Evolutionary conservation across 2,329 filamentous ascomycete genomes (phyloP), one percentile per base, ranked within the genome.

Genomic region (Aspergillus hortae): DNA sequence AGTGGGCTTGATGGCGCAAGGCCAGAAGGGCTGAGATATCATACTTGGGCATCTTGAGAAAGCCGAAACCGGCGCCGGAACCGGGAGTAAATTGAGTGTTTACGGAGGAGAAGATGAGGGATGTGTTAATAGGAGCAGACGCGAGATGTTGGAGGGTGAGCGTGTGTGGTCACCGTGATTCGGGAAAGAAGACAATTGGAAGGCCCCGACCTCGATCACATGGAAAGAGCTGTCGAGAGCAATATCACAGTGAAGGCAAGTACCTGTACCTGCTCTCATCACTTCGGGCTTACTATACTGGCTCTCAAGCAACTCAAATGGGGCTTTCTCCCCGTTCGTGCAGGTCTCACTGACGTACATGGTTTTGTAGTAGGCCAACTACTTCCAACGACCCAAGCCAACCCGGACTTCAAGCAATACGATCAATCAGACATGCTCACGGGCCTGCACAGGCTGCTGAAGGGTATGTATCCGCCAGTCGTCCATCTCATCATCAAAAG

Each of bases 351-450:
- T 38, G 35, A 38, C 14, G 15, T n/a, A n/a, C 35, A 38, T 17
- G 12, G 3, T n/a, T n/a, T 15, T 3, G 6, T n/a, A n/a, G 14
- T 38, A 38, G 10, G 35, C 14, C 12, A 17, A 17, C 14, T n/a
- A 38, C 6, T 7, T 38, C 12, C 35, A n/a, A 5, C 15, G 15
- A 36, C 1, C 5, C 45, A 23, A 46, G 40, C 30, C 14, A 15
- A 12, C 15, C n/a, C 32, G 38, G 4, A 32, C 12, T 15, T n/a
- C 21, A 21, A n/a, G 17, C 44, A 35, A 44, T 55, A 10, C 15
- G 10, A 55, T 74, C 61, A 17, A 55, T 74, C 61, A 82, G 44
- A 83, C 74, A 56, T 72, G 72, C 61, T 82, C 78, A 44, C 72
- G 61, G 44, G 74, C 68, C 64, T 72, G 68, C 38, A 79, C 77